Conservation (phyloP, 2,329 filamentous ascomycete species). For the Ceratocystis destructans region DNA sequence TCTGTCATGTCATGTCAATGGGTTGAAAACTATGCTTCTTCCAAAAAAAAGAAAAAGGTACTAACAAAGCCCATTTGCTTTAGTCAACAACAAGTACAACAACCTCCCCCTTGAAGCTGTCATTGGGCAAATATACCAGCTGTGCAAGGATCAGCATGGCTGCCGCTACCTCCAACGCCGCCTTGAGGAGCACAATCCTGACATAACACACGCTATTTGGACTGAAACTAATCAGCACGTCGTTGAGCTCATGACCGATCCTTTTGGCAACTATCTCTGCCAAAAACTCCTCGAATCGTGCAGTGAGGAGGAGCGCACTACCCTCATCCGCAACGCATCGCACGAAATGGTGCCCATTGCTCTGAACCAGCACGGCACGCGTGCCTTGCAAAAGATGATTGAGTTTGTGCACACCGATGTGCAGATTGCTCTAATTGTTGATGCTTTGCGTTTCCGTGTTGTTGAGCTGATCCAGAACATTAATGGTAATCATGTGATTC, state of each 20-base stretch:
- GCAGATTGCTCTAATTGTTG: conserved; percentile 78
- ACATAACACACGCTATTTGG: conserved; percentile 86
- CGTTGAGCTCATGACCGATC: conserved; percentile 95
- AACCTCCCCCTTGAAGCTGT: conserved; percentile 72
- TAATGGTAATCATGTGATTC: conserved; percentile 97
- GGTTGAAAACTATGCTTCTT: background rate
- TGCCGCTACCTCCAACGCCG: conserved; percentile 96
- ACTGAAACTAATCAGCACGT: conserved; percentile 86
- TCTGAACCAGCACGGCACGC: conserved; percentile 91
- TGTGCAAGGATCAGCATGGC: conserved; percentile 97
- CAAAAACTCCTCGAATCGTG: conserved; percentile 95
- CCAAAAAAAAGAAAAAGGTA: background rate
- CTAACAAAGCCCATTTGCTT: conserved; percentile 5
- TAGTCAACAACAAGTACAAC: conserved; percentile 64
- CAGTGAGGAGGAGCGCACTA: conserved; percentile 87
- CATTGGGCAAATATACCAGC: conserved; percentile 66
- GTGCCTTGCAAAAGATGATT: conserved; percentile 98
- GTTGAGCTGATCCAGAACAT: conserved; percentile 93
- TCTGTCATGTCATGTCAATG: background rate
- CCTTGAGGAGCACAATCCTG: conserved; percentile 73
- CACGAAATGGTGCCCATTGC: conserved; percentile 84
- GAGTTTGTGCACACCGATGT: conserved; percentile 79
- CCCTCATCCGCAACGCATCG: conserved; percentile 79
- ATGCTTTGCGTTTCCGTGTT: conserved; percentile 67
- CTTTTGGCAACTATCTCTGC: conserved; percentile 97